These are phyloP conservation scores for Prunus kanzakura DNA, from an alignment of 306 rosid genomes.

Conservation along the genomic window DNA sequence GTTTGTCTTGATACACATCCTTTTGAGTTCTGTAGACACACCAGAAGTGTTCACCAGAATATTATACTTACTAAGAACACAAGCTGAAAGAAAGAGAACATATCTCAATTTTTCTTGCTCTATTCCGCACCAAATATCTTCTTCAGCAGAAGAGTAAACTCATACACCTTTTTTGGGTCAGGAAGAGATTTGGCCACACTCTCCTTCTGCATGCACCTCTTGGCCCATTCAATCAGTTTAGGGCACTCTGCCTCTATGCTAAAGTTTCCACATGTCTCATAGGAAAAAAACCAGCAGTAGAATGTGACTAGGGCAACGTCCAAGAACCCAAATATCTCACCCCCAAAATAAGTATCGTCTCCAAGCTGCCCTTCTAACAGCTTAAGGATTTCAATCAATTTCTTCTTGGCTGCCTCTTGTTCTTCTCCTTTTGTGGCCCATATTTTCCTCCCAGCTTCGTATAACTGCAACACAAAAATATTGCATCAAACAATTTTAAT, in stretches of 20 bases:
- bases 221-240: slow-evolving; percentile 12
- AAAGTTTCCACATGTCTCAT: slow-evolving; percentile 15
- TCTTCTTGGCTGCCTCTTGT: slow-evolving; percentile 22
- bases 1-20: too few relatives aligned
- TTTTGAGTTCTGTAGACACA: too few relatives aligned
- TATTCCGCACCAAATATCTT: slow-evolving; percentile 7
- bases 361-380: slow-evolving; percentile 32
- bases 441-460: slow-evolving; percentile 25
- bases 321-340: slow-evolving; percentile 23
- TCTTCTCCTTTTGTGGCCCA: slow-evolving; percentile 25
- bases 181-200: slow-evolving; percentile 31
- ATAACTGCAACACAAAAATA: slow-evolving; percentile 8
- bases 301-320: slow-evolving; percentile 33
- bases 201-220: slow-evolving; percentile 7
- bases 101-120: neutral
- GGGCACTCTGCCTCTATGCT: slow-evolving; percentile 21
- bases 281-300: slow-evolving; percentile 1
- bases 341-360: slow-evolving; percentile 23
- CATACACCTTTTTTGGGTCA: slow-evolving; percentile 22
- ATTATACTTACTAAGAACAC: too few relatives aligned
- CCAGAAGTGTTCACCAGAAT: too few relatives aligned
- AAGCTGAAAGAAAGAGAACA: too few relatives aligned
- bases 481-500: too few relatives aligned
- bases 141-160: slow-evolving; percentile 16
- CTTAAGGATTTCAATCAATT: slow-evolving; percentile 11